Evolutionary conservation across 2,329 filamentous ascomycete species (phyloP).

Genomic region (Zymoseptoria crescenta): DNA sequence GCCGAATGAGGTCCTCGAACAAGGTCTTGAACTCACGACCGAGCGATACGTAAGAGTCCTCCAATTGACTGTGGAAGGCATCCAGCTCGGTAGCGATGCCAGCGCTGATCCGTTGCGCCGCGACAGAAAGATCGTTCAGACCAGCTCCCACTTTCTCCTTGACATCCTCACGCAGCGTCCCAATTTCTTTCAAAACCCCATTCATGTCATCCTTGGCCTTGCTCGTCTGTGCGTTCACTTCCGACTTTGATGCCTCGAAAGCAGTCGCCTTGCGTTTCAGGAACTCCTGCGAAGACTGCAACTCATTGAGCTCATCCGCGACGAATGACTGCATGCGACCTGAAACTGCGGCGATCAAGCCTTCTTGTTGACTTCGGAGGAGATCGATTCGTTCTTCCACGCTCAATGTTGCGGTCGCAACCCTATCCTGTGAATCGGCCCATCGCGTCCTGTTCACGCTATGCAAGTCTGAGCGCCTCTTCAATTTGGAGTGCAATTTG

Average conservation of each 20-base stretch:
- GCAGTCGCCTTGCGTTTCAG: constrained; percentile 60
- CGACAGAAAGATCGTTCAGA: constrained; percentile 70
- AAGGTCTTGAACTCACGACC: constrained; percentile 79
- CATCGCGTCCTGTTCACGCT: constrained; percentile 70
- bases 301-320: constrained; percentile 61
- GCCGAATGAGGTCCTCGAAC: constrained; percentile 71
- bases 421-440: constrained; percentile 66
- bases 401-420: constrained; percentile 65
- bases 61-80: constrained; percentile 76
- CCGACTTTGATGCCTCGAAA: constrained; percentile 60
- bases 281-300: constrained; percentile 62
- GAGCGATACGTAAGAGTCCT: constrained; percentile 73
- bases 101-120: constrained; percentile 79
- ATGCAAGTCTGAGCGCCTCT: constrained; percentile 77
- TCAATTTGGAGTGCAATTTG: constrained; percentile 77
- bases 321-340: constrained; percentile 71
- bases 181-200: constrained; percentile 83
- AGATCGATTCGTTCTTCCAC: constrained; percentile 68
- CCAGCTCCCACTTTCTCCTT: constrained; percentile 81
- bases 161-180: constrained; percentile 77
- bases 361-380: constrained; percentile 65
- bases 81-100: constrained; percentile 81
- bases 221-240: constrained; percentile 60
- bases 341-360: constrained; percentile 60
- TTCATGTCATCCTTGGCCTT: constrained; percentile 80